These are phyloP conservation scores for Macrotyloma uniflorum DNA, from an alignment of 306 rosid genomes.

Conservation along the genomic window DNA sequence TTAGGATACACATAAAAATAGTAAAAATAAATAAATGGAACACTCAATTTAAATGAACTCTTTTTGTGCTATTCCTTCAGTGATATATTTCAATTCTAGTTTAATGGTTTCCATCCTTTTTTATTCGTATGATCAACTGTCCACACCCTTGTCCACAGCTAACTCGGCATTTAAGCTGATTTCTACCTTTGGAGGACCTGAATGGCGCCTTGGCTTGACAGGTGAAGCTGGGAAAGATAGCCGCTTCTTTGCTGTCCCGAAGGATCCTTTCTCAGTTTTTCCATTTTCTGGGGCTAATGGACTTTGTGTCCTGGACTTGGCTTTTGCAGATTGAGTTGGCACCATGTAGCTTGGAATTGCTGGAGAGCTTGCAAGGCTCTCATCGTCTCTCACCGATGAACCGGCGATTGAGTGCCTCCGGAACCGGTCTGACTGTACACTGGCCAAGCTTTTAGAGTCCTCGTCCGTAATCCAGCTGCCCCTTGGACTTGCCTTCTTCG, in stretches of 20 bases:
- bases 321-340: conserved; percentile 84
- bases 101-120: conserved; percentile 34
- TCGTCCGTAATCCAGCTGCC: conserved; percentile 59
- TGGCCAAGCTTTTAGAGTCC: conserved; percentile 69
- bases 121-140: conserved; percentile 37
- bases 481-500: conserved; percentile 76
- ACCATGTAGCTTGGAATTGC: conserved; percentile 87
- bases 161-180: conserved; percentile 52
- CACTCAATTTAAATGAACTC: conserved; percentile 48
- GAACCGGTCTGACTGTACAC: conserved; percentile 69
- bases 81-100: conserved; percentile 41
- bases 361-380: conserved; percentile 76
- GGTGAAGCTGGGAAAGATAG: conserved; percentile 84
- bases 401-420: conserved; percentile 88
- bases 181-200: conserved; percentile 82
- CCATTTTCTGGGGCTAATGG: conserved; percentile 68
- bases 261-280: conserved; percentile 58
- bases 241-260: conserved; percentile 72
- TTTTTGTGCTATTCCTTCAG: conserved; percentile 39
- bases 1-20: conserved; percentile 40
- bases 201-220: conserved; percentile 71
- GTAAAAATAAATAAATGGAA: conserved; percentile 45
- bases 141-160: conserved; percentile 52
- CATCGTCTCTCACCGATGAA: conserved; percentile 68
- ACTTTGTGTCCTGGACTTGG: conserved; percentile 79